phyloP scores from a whole-genome alignment of 2,329 filamentous ascomycete species.

The Pseudogymnoascus sp. region DNA sequence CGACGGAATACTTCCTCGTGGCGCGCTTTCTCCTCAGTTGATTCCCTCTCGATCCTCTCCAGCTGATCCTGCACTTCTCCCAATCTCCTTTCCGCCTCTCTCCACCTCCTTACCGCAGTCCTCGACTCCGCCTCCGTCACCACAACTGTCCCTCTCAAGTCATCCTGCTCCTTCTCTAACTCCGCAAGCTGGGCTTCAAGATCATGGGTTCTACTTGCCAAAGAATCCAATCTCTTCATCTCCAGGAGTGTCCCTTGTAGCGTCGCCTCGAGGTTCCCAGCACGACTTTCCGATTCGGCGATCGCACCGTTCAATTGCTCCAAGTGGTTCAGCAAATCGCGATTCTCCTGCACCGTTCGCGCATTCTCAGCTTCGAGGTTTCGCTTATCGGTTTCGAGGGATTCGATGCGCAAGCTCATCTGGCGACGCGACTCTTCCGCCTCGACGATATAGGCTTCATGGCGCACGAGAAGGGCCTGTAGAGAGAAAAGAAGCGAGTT shows the following conservation, averaged over 20 bases:
- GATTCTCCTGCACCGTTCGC: conserved; percentile 75
- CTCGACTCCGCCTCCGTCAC: conserved; percentile 68
- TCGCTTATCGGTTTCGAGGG: conserved; percentile 67
- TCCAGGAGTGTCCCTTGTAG: conserved; percentile 73
- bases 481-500: conserved; percentile 62
- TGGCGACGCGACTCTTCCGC: conserved; percentile 77
- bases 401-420: conserved; percentile 66
- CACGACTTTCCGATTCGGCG: conserved; percentile 70
- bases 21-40: conserved; percentile 70
- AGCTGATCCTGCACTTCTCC: conserved; percentile 78
- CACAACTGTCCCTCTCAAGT: conserved; percentile 61
- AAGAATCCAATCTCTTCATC: conserved; percentile 65
- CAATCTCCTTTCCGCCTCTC: conserved; percentile 74
- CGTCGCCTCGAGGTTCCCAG: conserved; percentile 69
- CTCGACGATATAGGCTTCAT: conserved; percentile 91
- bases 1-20: conserved; percentile 75
- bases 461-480: conserved; percentile 83
- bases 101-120: conserved; percentile 76
- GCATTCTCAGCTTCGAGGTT: conserved; percentile 72
- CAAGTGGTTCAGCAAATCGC: conserved; percentile 72
- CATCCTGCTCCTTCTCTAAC: conserved; percentile 75
- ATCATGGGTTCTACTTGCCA: conserved; percentile 67
- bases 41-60: conserved; percentile 80
- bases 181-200: conserved; percentile 74
- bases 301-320: conserved; percentile 77